Evolutionary conservation across 768 basidiomycete species (phyloP).

Genomic region (Boletus bicolor): DNA sequence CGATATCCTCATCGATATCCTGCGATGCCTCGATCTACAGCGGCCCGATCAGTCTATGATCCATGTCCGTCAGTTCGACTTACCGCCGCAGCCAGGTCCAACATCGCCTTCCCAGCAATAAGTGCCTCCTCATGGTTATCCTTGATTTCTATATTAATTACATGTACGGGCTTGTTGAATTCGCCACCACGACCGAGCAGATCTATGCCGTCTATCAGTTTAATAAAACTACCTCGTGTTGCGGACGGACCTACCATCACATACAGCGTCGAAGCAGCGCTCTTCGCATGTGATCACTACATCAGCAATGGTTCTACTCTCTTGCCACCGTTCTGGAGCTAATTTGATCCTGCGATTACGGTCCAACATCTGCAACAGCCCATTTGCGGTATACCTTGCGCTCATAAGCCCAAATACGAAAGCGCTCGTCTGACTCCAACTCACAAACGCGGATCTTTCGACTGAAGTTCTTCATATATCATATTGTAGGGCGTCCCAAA

Average conservation of each 20-base stretch:
- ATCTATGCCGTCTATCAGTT: slow-evolving; percentile 47
- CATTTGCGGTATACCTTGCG: slow-evolving; percentile 86
- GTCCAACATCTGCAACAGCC: slow-evolving; percentile 93
- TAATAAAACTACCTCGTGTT: slow-evolving; percentile 5
- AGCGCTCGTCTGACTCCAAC: slow-evolving; percentile 28
- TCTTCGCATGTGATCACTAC: slow-evolving; percentile 99
- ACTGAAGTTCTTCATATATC: slow-evolving; percentile 86
- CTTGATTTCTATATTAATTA: slow-evolving; percentile 98
- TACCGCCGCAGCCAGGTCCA: slow-evolving; percentile 88
- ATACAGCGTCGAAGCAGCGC: slow-evolving; percentile 96
- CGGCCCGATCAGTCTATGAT: slow-evolving; percentile 10
- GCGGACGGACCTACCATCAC: slow-evolving; percentile 70
- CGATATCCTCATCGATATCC: slow-evolving; percentile 92
- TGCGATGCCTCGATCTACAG: slow-evolving; percentile 76
- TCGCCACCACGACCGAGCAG: slow-evolving; percentile 85
- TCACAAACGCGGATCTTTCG: slow-evolving; percentile 82
- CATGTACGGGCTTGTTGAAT: slow-evolving; percentile 88
- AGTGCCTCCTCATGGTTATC: slow-evolving; percentile 98
- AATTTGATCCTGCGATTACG: slow-evolving; percentile 88
- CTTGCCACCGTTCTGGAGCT: slow-evolving; percentile 98
- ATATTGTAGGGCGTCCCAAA: slow-evolving; percentile 97
- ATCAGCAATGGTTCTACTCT: slow-evolving; percentile 84
- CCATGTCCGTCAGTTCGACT: slow-evolving; percentile 31
- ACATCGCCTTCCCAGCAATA: slow-evolving; percentile 92
- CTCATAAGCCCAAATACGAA: slow-evolving; percentile 13